phyloP scores from a whole-genome alignment of 768 basidiomycete species.

The Hygrocybe punicea region DNA sequence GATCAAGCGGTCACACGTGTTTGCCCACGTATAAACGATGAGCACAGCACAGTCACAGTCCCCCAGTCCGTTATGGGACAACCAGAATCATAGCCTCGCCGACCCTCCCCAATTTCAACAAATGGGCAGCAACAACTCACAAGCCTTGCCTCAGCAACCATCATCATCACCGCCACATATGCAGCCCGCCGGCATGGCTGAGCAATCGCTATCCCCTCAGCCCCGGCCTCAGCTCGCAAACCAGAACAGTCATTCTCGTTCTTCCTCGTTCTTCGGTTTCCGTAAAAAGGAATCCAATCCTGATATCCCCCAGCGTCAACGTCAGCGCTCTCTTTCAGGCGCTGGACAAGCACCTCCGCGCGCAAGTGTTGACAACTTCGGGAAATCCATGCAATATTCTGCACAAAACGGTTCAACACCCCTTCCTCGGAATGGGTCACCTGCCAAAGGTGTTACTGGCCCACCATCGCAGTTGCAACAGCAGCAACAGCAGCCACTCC shows the following conservation, averaged over 20 bases:
- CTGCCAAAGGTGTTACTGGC: neutral
- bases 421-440: no score
- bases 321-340: neutral
- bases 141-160: constrained; percentile 22
- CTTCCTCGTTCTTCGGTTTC: constrained; percentile 55
- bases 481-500: constrained; percentile 22
- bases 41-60: neutral
- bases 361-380: no score
- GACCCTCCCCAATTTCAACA: constrained; percentile 33
- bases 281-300: neutral
- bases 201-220: constrained; percentile 8
- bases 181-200: neutral
- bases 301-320: neutral
- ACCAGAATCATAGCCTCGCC: constrained; percentile 24
- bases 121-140: neutral
- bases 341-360: neutral
- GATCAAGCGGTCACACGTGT: no score
- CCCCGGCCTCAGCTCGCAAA: constrained; percentile 19
- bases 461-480: constrained; percentile 2
- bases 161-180: neutral
- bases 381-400: no score
- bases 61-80: neutral
- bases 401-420: no score
- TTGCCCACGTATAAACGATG: neutral
- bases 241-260: constrained; percentile 44